A percentile compares a stretch with the other conserved stretches of the same genome.
These are phyloP conservation scores for Candida yuanshanica DNA, from an alignment of 805 yeast genomes.

Conservation along the genomic window DNA sequence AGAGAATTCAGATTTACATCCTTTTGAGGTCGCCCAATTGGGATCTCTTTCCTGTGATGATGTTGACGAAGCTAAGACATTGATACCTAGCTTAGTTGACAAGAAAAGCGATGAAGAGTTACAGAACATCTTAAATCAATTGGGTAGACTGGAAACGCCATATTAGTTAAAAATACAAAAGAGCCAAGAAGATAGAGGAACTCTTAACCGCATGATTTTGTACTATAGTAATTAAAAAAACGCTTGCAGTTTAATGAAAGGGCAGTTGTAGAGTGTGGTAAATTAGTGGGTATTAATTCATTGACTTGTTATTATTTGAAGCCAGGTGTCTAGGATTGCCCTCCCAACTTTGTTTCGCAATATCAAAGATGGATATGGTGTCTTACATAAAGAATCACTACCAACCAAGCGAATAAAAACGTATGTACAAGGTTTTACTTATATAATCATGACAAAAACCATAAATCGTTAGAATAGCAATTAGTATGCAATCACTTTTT, in stretches of 20 bases:
- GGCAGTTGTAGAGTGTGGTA: too few species aligned
- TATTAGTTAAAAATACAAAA: constrained; percentile 16
- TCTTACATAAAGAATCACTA: not conserved
- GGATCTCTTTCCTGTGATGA: constrained; percentile 93
- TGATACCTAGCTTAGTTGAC: constrained; percentile 79
- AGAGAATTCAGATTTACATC: constrained; percentile 77
- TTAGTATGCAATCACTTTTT: not conserved
- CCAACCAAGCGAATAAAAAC: not conserved
- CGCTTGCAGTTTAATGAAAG: too few species aligned
- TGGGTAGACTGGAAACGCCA: constrained; percentile 57
- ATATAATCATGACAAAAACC: not conserved
- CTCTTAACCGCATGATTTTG: too few species aligned
- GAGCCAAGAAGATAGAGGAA: too few species aligned
- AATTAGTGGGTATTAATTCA: too few species aligned
- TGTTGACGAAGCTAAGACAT: constrained; percentile 92
- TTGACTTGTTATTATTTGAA: too few species aligned
- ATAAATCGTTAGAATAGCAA: not conserved
- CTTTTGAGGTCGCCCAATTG: constrained; percentile 88
- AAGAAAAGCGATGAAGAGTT: constrained; percentile 84
- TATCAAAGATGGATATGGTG: too few species aligned
- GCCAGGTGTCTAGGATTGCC: too few species aligned
- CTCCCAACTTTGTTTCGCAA: too few species aligned
- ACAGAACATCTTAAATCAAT: constrained; percentile 81
- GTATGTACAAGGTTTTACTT: not conserved
- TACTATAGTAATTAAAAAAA: not conserved